Evolutionary conservation across 257 asterid species (phyloP), one percentile per base, ranked within the genome.

Genomic region (Przewalskia tangutica): DNA sequence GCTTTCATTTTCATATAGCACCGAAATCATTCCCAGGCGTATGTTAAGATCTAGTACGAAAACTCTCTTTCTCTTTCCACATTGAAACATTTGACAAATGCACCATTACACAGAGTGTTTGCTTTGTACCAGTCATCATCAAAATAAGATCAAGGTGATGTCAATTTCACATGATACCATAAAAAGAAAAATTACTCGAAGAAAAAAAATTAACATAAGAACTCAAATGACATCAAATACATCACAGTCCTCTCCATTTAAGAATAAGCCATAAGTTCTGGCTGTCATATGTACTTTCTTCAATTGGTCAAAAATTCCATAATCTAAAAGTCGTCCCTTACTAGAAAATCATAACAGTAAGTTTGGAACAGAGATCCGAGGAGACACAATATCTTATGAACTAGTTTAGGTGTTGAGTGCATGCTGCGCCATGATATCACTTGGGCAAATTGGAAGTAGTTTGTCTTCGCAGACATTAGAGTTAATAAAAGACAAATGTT

Each of bases 371-470:
- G 55, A 62, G n/a, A 38, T 38, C 68, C 20, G 6, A 78, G 58
- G 58, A 79, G 44, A 79, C 44, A 40, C 73, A 79, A 27, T 46
- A 12, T 42, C 73, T 79, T 6, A 50, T 58, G 71, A 79, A 79
- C 73, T 79, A 38, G 55, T 46, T 79, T 14, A 14, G 32, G 6
- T 13, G 44, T 20, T 44, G 51, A 65, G 62, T 78, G 82, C 75
- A 78, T 44, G 76, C 50, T 83, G 13, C 81, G 32, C 82, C 77
- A 42, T 68, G 77, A 62, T 66, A 77, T 23, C 82, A 79, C 73
- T 79, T 59, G 14, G 83, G 53, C 18, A 51, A 65, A 59, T 81
- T 66, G 40, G 78, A 34, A 32, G 32, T 79, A 56, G 70, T 11
- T n/a, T 51, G 51, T 78, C 4, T 77, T 58, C 2, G n/a, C 20